Evolutionary conservation across 768 basidiomycete genomes (phyloP).

Genomic region (Suillus variegatus): DNA sequence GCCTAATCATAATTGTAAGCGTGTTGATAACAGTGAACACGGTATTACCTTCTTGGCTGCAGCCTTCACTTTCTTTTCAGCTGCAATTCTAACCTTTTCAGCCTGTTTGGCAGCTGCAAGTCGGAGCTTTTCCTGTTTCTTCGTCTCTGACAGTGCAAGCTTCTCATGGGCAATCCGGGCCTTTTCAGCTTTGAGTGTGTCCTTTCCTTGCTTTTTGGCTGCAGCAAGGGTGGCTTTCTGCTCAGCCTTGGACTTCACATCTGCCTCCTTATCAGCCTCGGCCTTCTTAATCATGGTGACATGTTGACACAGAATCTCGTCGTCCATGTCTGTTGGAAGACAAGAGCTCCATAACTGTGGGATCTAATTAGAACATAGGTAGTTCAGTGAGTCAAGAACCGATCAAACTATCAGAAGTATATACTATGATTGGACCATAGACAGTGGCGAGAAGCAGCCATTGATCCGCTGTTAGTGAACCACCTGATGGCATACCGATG

Average conservation of each 20-base stretch:
- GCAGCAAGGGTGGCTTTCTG: not conserved
- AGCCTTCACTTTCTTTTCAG: not conserved
- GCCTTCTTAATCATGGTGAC: no score
- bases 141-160: not conserved
- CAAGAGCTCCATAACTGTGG: constrained; percentile 28
- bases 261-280: not conserved
- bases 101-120: not conserved
- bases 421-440: constrained; percentile 28
- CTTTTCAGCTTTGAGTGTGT: not conserved
- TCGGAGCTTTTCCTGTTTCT: not conserved
- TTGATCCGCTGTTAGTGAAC: constrained; percentile 36
- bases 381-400: no score
- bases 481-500: constrained; percentile 35
- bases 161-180: not conserved
- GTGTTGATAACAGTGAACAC: not conserved
- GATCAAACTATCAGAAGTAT: not conserved
- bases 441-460: constrained; percentile 31
- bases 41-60: not conserved
- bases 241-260: not conserved
- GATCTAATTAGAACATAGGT: constrained; percentile 19
- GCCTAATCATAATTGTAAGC: no score
- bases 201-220: not conserved
- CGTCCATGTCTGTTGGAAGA: not conserved
- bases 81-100: not conserved
- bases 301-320: no score